Percentiles rank a stretch among this genome's conserved stretches.
Conservation (phyloP, 2,329 filamentous ascomycete genomes). For the Paecilomyces formosus region DNA sequence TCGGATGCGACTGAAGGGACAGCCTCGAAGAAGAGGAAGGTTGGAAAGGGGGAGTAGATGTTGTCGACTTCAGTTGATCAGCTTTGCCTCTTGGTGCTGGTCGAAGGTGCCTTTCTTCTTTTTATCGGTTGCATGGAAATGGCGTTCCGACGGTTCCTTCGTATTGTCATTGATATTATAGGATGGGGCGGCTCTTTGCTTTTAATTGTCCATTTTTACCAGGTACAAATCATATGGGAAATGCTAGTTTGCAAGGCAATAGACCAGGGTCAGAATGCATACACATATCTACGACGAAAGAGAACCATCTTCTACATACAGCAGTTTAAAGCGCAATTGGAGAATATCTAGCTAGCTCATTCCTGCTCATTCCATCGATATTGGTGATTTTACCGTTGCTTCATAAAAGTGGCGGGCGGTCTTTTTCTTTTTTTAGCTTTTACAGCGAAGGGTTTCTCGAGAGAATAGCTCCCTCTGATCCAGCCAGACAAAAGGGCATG, state of each 20-base stretch:
- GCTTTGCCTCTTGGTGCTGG: background rate
- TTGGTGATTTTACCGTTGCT: conserved; percentile 16
- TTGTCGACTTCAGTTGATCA: background rate
- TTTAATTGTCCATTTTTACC: background rate
- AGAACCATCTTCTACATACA: background rate
- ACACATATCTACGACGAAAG: background rate
- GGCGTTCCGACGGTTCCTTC: background rate
- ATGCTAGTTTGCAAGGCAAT: background rate
- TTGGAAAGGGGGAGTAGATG: conserved; percentile 2
- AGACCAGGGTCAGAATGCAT: background rate
- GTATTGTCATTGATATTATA: background rate
- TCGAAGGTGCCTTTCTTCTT: background rate
- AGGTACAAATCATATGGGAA: background rate
- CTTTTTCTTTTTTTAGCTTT: conserved; percentile 1
- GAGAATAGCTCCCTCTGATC: background rate
- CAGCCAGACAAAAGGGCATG: conserved; percentile 1
- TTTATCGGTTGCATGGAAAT: background rate
- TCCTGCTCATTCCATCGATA: conserved; percentile 29
- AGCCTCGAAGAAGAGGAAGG: conserved; percentile 25
- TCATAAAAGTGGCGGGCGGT: conserved; percentile 15
- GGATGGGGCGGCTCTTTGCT: background rate
- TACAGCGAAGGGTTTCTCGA: conserved; percentile 6
- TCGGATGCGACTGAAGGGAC: conserved; percentile 30
- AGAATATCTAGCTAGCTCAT: conserved; percentile 5
- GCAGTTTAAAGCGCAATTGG: background rate